Percentiles rank a stretch among this genome's conserved stretches.
Evolutionary conservation across 192 early-diverging fungal genomes (phyloP).

Genomic region (Piromyces sp.): DNA sequence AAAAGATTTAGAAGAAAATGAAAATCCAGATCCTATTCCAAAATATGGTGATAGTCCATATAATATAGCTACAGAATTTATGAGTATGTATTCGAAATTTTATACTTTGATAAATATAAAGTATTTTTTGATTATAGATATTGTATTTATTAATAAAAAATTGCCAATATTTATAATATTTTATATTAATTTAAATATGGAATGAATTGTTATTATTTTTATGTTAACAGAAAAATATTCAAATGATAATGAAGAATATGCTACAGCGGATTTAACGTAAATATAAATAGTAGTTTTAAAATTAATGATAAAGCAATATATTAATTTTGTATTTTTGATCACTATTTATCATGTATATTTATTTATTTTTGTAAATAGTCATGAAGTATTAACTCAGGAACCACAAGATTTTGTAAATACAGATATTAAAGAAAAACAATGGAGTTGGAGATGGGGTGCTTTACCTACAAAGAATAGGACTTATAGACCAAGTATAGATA

Average conservation of each 20-base stretch:
- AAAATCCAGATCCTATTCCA: neutral
- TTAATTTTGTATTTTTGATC: too few species aligned
- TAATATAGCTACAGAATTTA: neutral
- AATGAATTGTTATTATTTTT: too few species aligned
- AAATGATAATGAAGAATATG: neutral
- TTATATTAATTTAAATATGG: too few species aligned
- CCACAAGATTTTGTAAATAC: neutral
- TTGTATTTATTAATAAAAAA: too few species aligned
- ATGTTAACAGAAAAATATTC: neutral
- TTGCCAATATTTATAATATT: too few species aligned
- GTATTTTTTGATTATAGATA: too few species aligned
- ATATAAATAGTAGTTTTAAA: neutral
- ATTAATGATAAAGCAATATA: too few species aligned
- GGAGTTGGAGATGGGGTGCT: constrained; percentile 2
- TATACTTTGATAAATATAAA: too few species aligned
- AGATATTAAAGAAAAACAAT: neutral
- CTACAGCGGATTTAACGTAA: neutral
- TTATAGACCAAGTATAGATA: neutral
- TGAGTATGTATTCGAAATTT: neutral
- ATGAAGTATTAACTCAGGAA: neutral
- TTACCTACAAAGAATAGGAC: neutral
- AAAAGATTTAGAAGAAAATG: neutral
- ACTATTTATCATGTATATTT: too few species aligned
- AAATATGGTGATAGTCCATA: neutral
- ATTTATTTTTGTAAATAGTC: neutral